phyloP scores from a whole-genome alignment of 331 rosid genomes.

The Malus hybrid region DNA sequence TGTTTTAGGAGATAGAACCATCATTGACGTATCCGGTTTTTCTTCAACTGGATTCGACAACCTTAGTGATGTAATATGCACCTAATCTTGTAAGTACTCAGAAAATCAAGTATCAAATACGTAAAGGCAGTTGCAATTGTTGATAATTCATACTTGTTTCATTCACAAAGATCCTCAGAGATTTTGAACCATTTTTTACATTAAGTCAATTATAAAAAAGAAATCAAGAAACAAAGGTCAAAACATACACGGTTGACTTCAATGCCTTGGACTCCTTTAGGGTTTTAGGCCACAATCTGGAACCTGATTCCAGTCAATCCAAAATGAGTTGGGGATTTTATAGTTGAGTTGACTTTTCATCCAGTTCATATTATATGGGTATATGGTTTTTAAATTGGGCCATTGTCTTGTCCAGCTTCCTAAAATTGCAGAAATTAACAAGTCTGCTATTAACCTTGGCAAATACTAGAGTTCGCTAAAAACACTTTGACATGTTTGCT shows the following conservation, averaged over 20 bases:
- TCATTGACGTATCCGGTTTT: conserved; percentile 9
- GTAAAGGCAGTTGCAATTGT: neutral
- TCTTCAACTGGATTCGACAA: neutral
- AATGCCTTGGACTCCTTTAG: neutral
- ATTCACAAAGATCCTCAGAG: neutral
- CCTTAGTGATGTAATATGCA: conserved; percentile 12
- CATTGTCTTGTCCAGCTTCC: neutral
- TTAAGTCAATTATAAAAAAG: neutral
- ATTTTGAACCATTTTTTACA: neutral
- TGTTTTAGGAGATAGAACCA: neutral
- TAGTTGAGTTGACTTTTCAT: neutral
- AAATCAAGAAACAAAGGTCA: neutral
- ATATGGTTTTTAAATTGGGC: neutral
- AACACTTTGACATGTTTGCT: neutral
- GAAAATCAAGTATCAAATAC: neutral
- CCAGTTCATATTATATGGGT: neutral
- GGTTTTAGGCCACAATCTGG: neutral
- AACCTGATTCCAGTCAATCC: neutral
- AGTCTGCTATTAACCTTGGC: neutral
- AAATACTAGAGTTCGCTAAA: neutral
- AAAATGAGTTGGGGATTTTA: neutral
- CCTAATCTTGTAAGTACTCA: conserved; percentile 32
- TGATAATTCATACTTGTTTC: neutral
- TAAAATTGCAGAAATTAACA: neutral
- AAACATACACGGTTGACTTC: neutral